Base-by-base conservation (phyloP, 495 filamentous ascomycete species). In the Neurospora sublineolata region DNA sequence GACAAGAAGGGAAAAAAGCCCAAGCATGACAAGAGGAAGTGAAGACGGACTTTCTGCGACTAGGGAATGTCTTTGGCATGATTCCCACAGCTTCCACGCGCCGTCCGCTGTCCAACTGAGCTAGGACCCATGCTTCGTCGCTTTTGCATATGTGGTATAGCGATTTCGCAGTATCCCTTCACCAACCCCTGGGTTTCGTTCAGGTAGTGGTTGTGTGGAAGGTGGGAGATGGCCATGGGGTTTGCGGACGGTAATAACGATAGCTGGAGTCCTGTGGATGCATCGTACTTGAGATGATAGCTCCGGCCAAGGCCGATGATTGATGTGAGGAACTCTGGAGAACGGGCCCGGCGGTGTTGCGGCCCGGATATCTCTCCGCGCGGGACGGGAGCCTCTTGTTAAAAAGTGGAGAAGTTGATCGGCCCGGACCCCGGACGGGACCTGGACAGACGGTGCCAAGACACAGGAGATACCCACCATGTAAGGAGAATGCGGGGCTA, bases 1-100 rank as follows among this genome's bases (percentile, higher is more conserved):
- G 82, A 81, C 38, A 84, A 84, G 71, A 85, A 85, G 76, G 71
- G 80, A 30, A 91, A 89, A 80, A 92, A 90, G 80, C 78, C 81
- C 11, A 89, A 87, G 76, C 79, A 79, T 71, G 79, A 81, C 23
- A 80, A 79, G 76, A 78, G 70, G 73, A 78, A 72, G 73, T 75
- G 72, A 76, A 68, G 4, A 69, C 11, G 18, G 33, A 52, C 52
- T 67, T 64, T 33, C 27, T 33, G 27, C 23, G 52, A 64, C 1
- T 30, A 64, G 52, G 52, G 27, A 64, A 30, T 64, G 52, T 64
- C 52, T 18, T 9, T 3, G 52, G 52, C 14, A 64, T 18, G 27
- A 18, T 64, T 64, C 27, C 14, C 30, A 64, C 23, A 64, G 52
- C 52, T 64, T 4, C 27, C 52, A 64, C 52, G 52, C 52, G 52